phyloP scores from a whole-genome alignment of 202 grass and related monocot species.

The Saccharum hybrid region DNA sequence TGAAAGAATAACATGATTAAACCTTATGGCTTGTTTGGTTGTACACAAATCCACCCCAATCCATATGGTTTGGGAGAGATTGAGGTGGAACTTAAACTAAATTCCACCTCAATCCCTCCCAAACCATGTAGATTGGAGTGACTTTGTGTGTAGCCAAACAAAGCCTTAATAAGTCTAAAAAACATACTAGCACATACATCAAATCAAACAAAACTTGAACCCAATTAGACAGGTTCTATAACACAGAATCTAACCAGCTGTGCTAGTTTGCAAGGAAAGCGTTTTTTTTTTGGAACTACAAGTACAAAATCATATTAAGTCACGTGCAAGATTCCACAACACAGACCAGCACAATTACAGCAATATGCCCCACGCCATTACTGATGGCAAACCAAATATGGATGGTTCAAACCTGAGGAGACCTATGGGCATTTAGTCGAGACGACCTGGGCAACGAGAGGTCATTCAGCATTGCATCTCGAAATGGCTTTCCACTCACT shows the following conservation, averaged over 20 bases:
- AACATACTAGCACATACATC: too few species aligned
- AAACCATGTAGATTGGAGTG: too few species aligned
- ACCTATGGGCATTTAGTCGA: not conserved
- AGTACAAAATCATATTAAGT: not conserved
- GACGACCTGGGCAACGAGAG: not conserved
- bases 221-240: not conserved
- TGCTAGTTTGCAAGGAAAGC: not conserved
- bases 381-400: not conserved
- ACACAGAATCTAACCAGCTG: not conserved
- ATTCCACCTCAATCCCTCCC: too few species aligned
- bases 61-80: too few species aligned
- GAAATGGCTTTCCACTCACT: conserved; percentile 7
- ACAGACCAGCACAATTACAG: not conserved
- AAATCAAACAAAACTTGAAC: too few species aligned
- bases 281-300: not conserved
- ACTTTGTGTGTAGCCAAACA: too few species aligned
- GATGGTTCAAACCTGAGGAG: not conserved
- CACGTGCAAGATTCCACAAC: not conserved
- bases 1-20: not conserved
- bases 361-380: not conserved
- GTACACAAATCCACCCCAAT: too few species aligned
- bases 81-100: too few species aligned
- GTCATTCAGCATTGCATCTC: not conserved
- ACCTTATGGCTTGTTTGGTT: too few species aligned
- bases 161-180: not conserved